phyloP scores from a whole-genome alignment of 2,329 filamentous ascomycete genomes.

The Pseudocercospora macadamiae region DNA sequence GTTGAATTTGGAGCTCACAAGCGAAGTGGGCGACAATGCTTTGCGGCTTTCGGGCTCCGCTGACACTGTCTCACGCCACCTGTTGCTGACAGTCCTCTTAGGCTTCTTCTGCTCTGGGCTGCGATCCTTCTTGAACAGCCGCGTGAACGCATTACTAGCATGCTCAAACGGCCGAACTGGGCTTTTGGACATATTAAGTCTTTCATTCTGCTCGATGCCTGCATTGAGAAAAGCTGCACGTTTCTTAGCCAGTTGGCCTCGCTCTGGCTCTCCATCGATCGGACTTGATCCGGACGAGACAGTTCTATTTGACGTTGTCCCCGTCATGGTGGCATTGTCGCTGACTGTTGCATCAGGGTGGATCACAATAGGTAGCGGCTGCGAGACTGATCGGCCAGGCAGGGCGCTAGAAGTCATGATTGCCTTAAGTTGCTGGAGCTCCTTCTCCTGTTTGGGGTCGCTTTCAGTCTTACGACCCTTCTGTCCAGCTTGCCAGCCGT shows the following conservation, averaged over 20 bases:
- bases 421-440: neutral
- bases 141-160: constrained; percentile 43
- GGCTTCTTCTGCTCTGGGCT: constrained; percentile 27
- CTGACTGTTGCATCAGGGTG: neutral
- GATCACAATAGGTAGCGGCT: neutral
- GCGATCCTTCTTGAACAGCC: constrained; percentile 39
- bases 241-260: constrained; percentile 28
- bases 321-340: neutral
- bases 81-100: constrained; percentile 19
- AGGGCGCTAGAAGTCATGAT: neutral
- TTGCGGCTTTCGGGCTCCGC: constrained; percentile 10
- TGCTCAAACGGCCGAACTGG: constrained; percentile 44
- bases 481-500: neutral
- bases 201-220: constrained; percentile 31
- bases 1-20: constrained; percentile 12
- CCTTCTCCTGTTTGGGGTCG: neutral
- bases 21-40: constrained; percentile 16
- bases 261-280: neutral
- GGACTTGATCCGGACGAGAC: constrained; percentile 4
- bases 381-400: neutral
- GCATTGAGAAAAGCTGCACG: constrained; percentile 36
- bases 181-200: constrained; percentile 36
- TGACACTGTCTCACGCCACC: neutral
- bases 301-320: neutral
- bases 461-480: neutral